Evolutionary conservation across 345 rosid genomes (phyloP).

Genomic region (Passiflora organensis): DNA sequence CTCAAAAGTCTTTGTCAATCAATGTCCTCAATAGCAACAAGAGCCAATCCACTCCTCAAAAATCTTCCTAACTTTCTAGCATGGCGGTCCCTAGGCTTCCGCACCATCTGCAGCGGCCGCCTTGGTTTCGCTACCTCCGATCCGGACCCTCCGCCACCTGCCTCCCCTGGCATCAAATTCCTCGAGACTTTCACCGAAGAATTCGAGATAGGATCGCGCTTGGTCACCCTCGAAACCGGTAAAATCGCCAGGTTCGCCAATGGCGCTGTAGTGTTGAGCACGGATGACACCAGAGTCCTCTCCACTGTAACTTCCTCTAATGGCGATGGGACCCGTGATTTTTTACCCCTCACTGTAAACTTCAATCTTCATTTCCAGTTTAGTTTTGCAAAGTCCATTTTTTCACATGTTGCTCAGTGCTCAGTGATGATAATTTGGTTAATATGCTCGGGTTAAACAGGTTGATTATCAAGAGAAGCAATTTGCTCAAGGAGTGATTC

Average conservation of each 20-base stretch:
- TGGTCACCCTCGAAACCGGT: constrained; percentile 80
- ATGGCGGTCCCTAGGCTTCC: constrained; percentile 52
- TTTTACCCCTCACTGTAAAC: constrained; percentile 86
- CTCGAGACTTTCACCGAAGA: constrained; percentile 73
- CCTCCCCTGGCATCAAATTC: constrained; percentile 45
- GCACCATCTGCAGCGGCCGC: constrained; percentile 54
- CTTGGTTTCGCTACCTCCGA: constrained; percentile 50
- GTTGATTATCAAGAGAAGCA: constrained; percentile 99
- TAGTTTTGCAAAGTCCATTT: neutral
- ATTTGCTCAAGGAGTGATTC: constrained; percentile 85
- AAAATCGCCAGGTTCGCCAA: constrained; percentile 86
- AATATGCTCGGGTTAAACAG: constrained; percentile 29
- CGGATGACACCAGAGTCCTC: constrained; percentile 74
- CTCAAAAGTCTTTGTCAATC: neutral
- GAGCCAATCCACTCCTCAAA: constrained; percentile 39
- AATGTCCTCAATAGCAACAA: constrained; percentile 53
- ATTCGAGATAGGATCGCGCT: constrained; percentile 73
- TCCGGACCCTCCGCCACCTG: constrained; percentile 17
- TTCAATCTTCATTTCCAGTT: neutral
- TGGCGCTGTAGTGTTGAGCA: constrained; percentile 74
- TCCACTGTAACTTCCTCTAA: constrained; percentile 71
- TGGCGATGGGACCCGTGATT: constrained; percentile 57
- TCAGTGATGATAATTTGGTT: neutral
- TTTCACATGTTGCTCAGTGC: neutral
- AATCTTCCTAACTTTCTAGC: constrained; percentile 47